Evolutionary conservation across 78 protist species (phyloP), one percentile per base, ranked within the genome.

Genomic region (Creolimax fragrantissima): DNA sequence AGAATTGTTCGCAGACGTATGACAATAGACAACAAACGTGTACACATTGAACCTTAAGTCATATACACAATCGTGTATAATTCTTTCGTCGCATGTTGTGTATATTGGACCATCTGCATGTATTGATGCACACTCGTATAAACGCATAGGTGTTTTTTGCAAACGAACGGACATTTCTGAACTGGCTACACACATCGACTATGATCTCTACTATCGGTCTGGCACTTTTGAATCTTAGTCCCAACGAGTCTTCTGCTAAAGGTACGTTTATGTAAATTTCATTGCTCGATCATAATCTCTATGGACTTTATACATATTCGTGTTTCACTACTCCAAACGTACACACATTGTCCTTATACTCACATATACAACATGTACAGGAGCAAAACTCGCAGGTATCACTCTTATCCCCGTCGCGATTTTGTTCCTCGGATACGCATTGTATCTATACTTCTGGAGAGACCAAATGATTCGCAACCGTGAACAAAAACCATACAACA

Each of bases 181-280:
- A 90, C 84, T 90, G 92, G 92, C 84, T 90, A 37, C 92, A 90
- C 84, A 90, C 92, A 4, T 24, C 92, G 6, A n/a, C 66, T 6
- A 5, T 45, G 17, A 90, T 90, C 39, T 90, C 92, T 74, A 90
- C 92, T 47, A 90, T 90, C 85, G 92, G 92, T 45, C 83, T 90
- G 32, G 92, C 92, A 24, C 85, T 90, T 4, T 43, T 90, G 7
- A 90, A 90, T 36, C 86, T 83, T 24, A 41, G 44, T 0, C 86
- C 86, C 1, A 24, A 83, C 0, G 6, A 6, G 86, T 6, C 7
- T 36, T 6, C 42, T 83, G 86, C 86, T 39, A 83, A 83, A 41
- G 86, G 74, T 58, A 58, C 11, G 74, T n/a, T n/a, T n/a, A n/a
- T n/a, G n/a, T n/a, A n/a, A n/a, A n/a, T n/a, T n/a, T n/a, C n/a